These are phyloP conservation scores for Thielaviopsis musarum DNA, from an alignment of 2,329 filamentous ascomycete genomes.

Conservation along the genomic window DNA sequence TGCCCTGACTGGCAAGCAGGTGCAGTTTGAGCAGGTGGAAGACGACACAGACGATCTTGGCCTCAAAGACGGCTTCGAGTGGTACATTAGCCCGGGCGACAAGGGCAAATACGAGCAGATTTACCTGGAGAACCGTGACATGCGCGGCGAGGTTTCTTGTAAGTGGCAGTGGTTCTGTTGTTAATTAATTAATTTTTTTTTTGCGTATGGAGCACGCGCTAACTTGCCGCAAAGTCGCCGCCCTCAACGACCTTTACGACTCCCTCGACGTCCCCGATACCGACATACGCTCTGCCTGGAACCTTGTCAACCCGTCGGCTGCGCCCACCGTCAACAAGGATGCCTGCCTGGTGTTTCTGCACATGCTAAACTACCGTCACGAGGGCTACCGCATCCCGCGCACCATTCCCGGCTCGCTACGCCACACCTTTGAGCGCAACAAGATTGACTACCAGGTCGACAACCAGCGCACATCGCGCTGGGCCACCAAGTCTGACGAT, in stretches of 20 bases:
- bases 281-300: conserved; percentile 87
- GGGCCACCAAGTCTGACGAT: conserved; percentile 65
- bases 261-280: conserved; percentile 57
- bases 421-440: conserved; percentile 83
- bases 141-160: conserved; percentile 71
- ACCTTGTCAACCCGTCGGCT: conserved; percentile 86
- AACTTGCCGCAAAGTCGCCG: conserved; percentile 38
- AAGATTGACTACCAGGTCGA: conserved; percentile 93
- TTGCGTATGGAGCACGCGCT: not conserved
- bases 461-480: conserved; percentile 55
- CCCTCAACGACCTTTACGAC: conserved; percentile 71
- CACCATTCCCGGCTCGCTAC: conserved; percentile 76
- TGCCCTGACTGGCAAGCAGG: conserved; percentile 61
- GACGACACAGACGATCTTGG: conserved; percentile 69
- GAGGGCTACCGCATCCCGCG: conserved; percentile 90
- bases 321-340: conserved; percentile 79
- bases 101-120: conserved; percentile 94
- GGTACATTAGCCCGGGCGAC: conserved; percentile 93
- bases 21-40: conserved; percentile 71
- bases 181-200: not conserved
- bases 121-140: conserved; percentile 80
- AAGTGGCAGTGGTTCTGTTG: conserved; percentile 19
- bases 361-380: conserved; percentile 90
- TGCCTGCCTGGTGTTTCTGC: conserved; percentile 81
- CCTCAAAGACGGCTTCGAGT: conserved; percentile 93